phyloP scores from a whole-genome alignment of 2,329 filamentous ascomycete genomes.

The Fusarium siculi region DNA sequence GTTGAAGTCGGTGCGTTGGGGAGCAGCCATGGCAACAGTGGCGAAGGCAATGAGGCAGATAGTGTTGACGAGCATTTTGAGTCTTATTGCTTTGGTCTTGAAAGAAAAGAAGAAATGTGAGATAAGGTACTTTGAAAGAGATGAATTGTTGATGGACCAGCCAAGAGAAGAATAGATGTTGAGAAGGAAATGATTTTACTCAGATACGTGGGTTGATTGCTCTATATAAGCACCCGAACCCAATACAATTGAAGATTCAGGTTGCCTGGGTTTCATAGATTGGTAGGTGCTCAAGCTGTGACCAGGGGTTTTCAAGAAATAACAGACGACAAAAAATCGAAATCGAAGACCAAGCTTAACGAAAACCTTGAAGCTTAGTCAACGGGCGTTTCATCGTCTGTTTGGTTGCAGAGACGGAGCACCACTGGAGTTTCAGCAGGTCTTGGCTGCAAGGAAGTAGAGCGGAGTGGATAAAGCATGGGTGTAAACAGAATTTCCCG shows the following conservation, averaged over 20 bases:
- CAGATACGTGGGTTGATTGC: too few species aligned
- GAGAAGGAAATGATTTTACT: too few species aligned
- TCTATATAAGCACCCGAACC: too few species aligned
- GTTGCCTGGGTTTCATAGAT: too few species aligned
- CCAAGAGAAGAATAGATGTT: neutral
- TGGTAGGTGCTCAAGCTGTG: neutral
- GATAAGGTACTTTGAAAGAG: too few species aligned
- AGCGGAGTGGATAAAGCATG: neutral
- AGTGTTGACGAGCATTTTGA: neutral
- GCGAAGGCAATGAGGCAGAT: neutral
- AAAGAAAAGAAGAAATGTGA: too few species aligned
- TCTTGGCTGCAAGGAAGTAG: neutral
- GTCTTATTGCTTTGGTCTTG: too few species aligned
- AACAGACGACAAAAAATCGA: too few species aligned
- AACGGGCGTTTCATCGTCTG: accelerated
- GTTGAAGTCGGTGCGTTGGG: neutral
- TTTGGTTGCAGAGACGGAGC: accelerated
- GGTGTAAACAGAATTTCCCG: neutral
- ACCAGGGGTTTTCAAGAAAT: neutral
- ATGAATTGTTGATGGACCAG: neutral
- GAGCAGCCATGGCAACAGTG: neutral
- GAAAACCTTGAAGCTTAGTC: neutral
- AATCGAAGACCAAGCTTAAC: neutral
- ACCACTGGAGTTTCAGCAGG: neutral
- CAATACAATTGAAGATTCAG: too few species aligned